Evolutionary conservation across 2,329 filamentous ascomycete species (phyloP).

Genomic region (Xylaria sp.): DNA sequence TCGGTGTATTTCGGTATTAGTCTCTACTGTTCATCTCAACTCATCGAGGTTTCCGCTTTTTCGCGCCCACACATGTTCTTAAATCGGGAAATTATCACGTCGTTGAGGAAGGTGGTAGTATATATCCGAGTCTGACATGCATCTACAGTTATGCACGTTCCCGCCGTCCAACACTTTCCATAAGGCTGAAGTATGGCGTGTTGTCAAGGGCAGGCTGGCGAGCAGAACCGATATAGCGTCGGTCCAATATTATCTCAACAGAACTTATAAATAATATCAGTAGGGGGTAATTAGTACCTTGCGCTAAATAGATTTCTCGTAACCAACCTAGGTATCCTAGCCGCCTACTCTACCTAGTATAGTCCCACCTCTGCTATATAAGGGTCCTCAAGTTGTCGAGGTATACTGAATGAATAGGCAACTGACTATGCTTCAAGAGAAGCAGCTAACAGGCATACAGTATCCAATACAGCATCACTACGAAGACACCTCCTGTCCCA

Average conservation of each 20-base stretch:
- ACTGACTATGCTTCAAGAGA: background rate
- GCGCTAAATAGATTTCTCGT: background rate
- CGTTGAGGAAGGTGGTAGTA: conserved; percentile 27
- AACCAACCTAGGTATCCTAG: background rate
- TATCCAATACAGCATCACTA: background rate
- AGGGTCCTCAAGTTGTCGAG: background rate
- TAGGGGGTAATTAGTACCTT: background rate
- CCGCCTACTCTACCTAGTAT: background rate
- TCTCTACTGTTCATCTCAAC: conserved; percentile 2
- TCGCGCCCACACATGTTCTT: background rate
- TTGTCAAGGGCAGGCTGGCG: conserved; percentile 23
- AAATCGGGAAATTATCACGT: conserved; percentile 12
- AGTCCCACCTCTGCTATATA: background rate
- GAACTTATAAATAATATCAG: conserved; percentile 3
- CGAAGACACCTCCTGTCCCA: conserved; percentile 19
- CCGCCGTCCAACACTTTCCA: conserved; percentile 32
- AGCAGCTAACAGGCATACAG: background rate
- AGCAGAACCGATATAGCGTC: conserved; percentile 13
- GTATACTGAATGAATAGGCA: conserved; percentile 2
- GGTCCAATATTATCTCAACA: background rate
- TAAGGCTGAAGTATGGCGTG: conserved; percentile 35
- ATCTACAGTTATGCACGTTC: conserved; percentile 33
- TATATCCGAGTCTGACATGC: conserved; percentile 36
- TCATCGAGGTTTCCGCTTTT: background rate
- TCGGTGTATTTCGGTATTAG: conserved; percentile 22